phyloP scores from a whole-genome alignment of 2,329 filamentous ascomycete species.

The Ceratocystis destructans region DNA sequence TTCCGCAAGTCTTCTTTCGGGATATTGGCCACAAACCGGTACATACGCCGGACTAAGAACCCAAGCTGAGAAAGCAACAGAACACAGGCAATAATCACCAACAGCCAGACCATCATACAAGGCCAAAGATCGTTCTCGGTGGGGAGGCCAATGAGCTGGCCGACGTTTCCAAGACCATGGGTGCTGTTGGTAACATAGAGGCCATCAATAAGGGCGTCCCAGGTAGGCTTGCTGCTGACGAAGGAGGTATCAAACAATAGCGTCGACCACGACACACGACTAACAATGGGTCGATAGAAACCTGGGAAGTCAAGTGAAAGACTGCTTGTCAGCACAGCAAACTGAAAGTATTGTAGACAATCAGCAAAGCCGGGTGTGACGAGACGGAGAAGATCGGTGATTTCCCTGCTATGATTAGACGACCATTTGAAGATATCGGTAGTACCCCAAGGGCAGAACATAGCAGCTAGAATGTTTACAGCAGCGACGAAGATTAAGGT shows the following conservation, averaged over 20 bases:
- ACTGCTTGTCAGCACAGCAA: conserved; percentile 73
- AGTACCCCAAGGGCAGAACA: conserved; percentile 89
- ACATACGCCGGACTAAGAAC: conserved; percentile 64
- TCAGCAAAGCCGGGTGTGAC: conserved; percentile 95
- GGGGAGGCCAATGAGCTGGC: conserved; percentile 70
- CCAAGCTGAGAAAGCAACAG: conserved; percentile 59
- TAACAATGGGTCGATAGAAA: conserved; percentile 83
- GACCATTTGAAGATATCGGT: conserved; percentile 87
- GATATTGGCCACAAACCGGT: conserved; percentile 55
- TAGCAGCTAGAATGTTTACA: conserved; percentile 70
- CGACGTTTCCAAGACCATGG: conserved; percentile 66
- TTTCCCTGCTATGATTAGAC: conserved; percentile 93
- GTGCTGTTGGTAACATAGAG: conserved; percentile 69
- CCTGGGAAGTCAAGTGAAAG: conserved; percentile 82
- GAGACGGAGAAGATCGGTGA: conserved; percentile 66
- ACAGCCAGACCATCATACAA: conserved; percentile 82
- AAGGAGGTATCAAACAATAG: conserved; percentile 92
- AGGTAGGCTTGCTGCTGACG: conserved; percentile 53
- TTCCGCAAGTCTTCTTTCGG: conserved; percentile 75
- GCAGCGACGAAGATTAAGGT: conserved; percentile 68
- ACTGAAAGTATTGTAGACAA: conserved; percentile 94
- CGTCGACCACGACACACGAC: conserved; percentile 74
- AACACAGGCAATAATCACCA: conserved; percentile 57
- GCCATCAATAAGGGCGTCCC: conserved; percentile 60
- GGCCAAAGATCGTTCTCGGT: conserved; percentile 74